phyloP scores from a whole-genome alignment of 257 asterid genomes.

The Salvia miltiorrhiza region DNA sequence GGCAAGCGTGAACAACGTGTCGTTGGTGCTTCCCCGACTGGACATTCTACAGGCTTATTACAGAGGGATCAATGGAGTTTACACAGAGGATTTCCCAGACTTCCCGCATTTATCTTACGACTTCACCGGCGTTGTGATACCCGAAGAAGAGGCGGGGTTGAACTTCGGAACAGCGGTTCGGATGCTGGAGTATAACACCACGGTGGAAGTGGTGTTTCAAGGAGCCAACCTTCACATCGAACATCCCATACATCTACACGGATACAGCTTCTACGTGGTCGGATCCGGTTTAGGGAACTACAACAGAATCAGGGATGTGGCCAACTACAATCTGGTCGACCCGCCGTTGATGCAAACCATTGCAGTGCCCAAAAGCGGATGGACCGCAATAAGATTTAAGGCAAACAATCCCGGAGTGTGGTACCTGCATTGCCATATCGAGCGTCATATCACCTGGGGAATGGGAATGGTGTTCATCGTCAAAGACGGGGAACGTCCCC shows the following conservation, averaged over 20 bases:
- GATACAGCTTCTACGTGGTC: slow-evolving; percentile 39
- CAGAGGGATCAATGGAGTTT: slow-evolving; percentile 26
- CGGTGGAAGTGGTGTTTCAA: slow-evolving; percentile 51
- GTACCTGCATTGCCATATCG: slow-evolving; percentile 47
- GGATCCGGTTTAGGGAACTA: slow-evolving; percentile 36
- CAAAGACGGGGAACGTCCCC: slow-evolving; percentile 25
- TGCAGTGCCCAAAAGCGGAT: slow-evolving; percentile 42
- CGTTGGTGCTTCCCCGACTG: slow-evolving; percentile 22
- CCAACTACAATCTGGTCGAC: slow-evolving; percentile 44
- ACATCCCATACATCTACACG: slow-evolving; percentile 66
- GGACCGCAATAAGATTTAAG: slow-evolving; percentile 52
- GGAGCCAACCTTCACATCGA: slow-evolving; percentile 40
- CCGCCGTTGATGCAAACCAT: slow-evolving; percentile 47
- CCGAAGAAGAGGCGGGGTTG: background rate
- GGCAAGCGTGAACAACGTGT: slow-evolving; percentile 48
- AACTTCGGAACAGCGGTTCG: slow-evolving; percentile 20
- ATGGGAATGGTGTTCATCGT: slow-evolving; percentile 42
- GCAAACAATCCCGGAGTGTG: slow-evolving; percentile 54
- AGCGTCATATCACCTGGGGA: slow-evolving; percentile 42
- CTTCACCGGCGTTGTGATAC: slow-evolving; percentile 5
- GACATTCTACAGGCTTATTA: slow-evolving; percentile 45
- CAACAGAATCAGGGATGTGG: slow-evolving; percentile 29
- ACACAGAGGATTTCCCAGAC: slow-evolving; percentile 27
- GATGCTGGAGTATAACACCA: slow-evolving; percentile 32
- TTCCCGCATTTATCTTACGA: slow-evolving; percentile 34